A percentile compares a stretch with the other conserved stretches of the same genome.
Conservation (phyloP, 1,284 basidiomycete species). For the Leucoagaricus sp. region DNA sequence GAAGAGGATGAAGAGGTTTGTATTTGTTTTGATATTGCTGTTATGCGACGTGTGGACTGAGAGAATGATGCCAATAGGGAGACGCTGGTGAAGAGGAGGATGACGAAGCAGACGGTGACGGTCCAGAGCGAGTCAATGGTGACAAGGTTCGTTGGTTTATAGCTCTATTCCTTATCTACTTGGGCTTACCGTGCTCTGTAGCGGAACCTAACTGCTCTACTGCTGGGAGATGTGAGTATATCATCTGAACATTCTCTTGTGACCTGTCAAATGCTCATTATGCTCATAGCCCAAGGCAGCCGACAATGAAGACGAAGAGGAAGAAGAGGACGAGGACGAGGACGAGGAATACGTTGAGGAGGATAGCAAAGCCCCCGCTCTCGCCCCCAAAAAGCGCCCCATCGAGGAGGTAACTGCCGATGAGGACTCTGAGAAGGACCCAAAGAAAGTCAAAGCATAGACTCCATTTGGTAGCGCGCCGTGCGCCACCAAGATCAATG, state of each 20-base stretch:
- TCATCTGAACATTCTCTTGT: not conserved
- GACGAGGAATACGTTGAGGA: constrained; percentile 35
- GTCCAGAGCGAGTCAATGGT: constrained; percentile 19
- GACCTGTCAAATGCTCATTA: not conserved
- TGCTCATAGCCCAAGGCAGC: constrained; percentile 7
- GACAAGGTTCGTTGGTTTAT: not conserved
- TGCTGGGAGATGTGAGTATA: constrained; percentile 13
- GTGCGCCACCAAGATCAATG: not conserved
- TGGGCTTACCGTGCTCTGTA: not conserved
- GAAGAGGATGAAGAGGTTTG: constrained; percentile 17
- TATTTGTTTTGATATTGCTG: not conserved
- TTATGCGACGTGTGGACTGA: not conserved
- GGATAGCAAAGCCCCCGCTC: constrained; percentile 19
- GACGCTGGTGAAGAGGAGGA: constrained; percentile 25
- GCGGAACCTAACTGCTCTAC: constrained; percentile 3
- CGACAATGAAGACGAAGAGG: constrained; percentile 17
- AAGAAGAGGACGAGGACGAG: constrained; percentile 36
- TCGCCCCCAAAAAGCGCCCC: constrained; percentile 36
- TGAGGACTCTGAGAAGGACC: constrained; percentile 37
- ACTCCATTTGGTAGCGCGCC: constrained; percentile 9
- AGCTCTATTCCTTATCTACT: not conserved
- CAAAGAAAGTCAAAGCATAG: constrained; percentile 45
- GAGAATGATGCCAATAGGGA: constrained; percentile 18
- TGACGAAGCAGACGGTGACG: constrained; percentile 32
- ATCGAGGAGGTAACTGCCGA: constrained; percentile 38